phyloP scores from a whole-genome alignment of 352 stramenopile species.

The Thraustochytrium sp. region DNA sequence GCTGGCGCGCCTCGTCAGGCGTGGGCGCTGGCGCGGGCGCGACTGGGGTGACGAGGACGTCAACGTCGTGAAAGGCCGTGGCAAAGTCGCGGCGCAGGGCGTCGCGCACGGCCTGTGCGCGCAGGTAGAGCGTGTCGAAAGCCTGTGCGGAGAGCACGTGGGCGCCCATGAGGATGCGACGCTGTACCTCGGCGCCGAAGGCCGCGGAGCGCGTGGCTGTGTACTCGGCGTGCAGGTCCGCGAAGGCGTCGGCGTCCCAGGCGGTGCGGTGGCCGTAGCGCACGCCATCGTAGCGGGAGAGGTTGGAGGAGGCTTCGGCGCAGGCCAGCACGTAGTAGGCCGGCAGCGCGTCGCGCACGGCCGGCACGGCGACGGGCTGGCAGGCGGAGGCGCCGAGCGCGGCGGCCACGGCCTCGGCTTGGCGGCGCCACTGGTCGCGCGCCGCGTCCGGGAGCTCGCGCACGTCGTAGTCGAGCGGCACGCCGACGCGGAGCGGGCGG shows the following conservation, averaged over 20 bases:
- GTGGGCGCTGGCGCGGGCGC: constrained; percentile 50
- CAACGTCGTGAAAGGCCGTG: constrained; percentile 53
- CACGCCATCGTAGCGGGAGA: constrained; percentile 93
- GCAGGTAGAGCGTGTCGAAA: constrained; percentile 80
- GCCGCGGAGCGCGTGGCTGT: constrained; percentile 71
- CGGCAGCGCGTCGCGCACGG: constrained; percentile 66
- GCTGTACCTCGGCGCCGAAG: constrained; percentile 84
- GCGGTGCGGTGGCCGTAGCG: constrained; percentile 65
- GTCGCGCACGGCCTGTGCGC: constrained; percentile 51
- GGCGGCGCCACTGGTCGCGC: constrained; percentile 68
- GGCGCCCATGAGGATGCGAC: constrained; percentile 78
- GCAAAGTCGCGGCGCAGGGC: constrained; percentile 46
- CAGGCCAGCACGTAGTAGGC: constrained; percentile 97
- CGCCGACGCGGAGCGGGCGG: constrained; percentile 68
- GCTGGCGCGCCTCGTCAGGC: neutral
- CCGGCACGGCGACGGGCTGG: constrained; percentile 55
- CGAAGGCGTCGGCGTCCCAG: constrained; percentile 58
- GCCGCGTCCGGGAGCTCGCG: constrained; percentile 77
- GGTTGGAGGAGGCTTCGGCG: constrained; percentile 94
- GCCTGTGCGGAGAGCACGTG: constrained; percentile 76
- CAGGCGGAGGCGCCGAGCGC: constrained; percentile 46
- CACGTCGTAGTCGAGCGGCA: constrained; percentile 89
- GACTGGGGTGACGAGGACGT: constrained; percentile 75
- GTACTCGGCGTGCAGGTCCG: constrained; percentile 62
- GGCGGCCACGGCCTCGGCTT: constrained; percentile 37